Evolutionary conservation across 2,329 filamentous ascomycete genomes (phyloP).

Genomic region (Talaromyces sp.): DNA sequence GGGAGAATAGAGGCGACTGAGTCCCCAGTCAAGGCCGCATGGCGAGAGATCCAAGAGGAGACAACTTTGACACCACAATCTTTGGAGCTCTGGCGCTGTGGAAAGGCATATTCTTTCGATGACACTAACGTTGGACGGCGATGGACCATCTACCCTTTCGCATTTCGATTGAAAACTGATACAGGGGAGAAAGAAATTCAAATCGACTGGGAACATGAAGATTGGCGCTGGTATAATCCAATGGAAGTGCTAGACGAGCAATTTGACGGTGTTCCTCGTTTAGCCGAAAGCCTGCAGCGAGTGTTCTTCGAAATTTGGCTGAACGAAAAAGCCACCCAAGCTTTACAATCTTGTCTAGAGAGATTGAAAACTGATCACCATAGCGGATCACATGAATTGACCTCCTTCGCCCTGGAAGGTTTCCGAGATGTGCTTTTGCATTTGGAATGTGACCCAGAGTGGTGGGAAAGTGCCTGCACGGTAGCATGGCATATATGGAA

Average conservation of each 20-base stretch:
- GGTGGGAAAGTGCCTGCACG: slow-evolving; percentile 61
- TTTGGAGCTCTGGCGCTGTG: slow-evolving; percentile 57
- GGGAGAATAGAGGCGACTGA: slow-evolving; percentile 62
- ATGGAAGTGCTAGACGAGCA: slow-evolving; percentile 50
- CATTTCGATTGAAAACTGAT: slow-evolving; percentile 51
- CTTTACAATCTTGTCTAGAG: slow-evolving; percentile 53
- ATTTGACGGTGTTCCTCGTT: slow-evolving; percentile 59
- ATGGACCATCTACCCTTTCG: slow-evolving; percentile 68
- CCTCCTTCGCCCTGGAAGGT: slow-evolving; percentile 54
- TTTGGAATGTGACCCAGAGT: slow-evolving; percentile 34
- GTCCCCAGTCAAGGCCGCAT: slow-evolving; percentile 59
- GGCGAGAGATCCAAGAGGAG: slow-evolving; percentile 66
- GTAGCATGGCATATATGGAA: slow-evolving; percentile 67
- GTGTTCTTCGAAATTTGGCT: slow-evolving; percentile 63
- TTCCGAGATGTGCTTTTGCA: slow-evolving; percentile 51
- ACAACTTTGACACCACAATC: slow-evolving; percentile 55
- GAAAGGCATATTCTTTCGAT: slow-evolving; percentile 61
- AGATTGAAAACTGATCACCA: slow-evolving; percentile 59
- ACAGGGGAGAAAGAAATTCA: slow-evolving; percentile 51
- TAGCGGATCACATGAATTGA: slow-evolving; percentile 63
- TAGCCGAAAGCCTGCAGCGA: slow-evolving; percentile 60
- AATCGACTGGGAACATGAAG: slow-evolving; percentile 66
- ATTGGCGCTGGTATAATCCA: slow-evolving; percentile 61
- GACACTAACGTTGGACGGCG: slow-evolving; percentile 58
- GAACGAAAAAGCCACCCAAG: slow-evolving; percentile 47